phyloP scores from a whole-genome alignment of 257 asterid genomes.

The Penstemon barbatus region DNA sequence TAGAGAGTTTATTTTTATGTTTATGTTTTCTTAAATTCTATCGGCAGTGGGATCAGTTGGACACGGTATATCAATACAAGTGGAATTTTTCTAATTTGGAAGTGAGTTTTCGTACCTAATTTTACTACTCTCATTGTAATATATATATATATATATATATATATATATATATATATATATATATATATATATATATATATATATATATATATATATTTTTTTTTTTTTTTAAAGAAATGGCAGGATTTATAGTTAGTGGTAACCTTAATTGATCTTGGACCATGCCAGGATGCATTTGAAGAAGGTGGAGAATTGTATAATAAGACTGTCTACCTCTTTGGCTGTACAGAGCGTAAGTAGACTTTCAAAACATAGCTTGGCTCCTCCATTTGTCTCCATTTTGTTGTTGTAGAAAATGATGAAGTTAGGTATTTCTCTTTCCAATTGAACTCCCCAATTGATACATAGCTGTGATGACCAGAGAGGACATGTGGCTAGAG shows the following conservation, averaged over 20 bases:
- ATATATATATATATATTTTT: no score
- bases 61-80: slow-evolving; percentile 77
- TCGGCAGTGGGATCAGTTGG: slow-evolving; percentile 96
- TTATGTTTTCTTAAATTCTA: slow-evolving; percentile 6
- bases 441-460: no score
- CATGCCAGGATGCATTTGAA: slow-evolving; percentile 79
- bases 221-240: no score
- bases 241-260: no score
- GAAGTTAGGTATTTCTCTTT: no score
- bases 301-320: slow-evolving; percentile 78
- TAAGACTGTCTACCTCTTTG: slow-evolving; percentile 79
- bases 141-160: no score
- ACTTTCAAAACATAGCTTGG: background rate
- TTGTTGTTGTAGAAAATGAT: no score
- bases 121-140: background rate
- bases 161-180: no score
- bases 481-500: no score
- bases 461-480: no score
- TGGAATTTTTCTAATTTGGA: slow-evolving; percentile 84
- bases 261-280: background rate
- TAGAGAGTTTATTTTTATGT: background rate
- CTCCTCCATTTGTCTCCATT: no score
- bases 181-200: no score
- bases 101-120: slow-evolving; percentile 44
- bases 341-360: slow-evolving; percentile 90